phyloP scores from a whole-genome alignment of 495 filamentous ascomycete species.

The Lindgomyces ingoldianus region DNA sequence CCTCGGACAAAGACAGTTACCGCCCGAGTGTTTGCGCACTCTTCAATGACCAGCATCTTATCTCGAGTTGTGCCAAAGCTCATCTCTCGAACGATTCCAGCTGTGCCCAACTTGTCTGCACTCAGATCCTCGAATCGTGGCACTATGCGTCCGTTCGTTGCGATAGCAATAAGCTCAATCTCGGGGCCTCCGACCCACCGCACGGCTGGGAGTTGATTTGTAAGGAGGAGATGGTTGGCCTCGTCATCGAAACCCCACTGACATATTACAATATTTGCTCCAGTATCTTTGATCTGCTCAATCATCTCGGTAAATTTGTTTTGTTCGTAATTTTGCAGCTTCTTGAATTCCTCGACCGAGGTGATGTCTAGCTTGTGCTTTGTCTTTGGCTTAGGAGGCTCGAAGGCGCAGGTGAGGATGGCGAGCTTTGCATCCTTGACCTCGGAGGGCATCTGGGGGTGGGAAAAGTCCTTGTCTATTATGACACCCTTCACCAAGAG shows the following conservation, averaged over 20 bases:
- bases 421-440: conserved; percentile 94
- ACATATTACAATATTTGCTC: conserved; percentile 96
- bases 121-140: conserved; percentile 94
- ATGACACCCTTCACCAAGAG: conserved; percentile 96
- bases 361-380: conserved; percentile 99
- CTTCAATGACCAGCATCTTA: conserved; percentile 99
- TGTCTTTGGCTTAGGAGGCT: conserved; percentile 99
- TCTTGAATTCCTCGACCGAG: conserved; percentile 95
- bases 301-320: conserved; percentile 99
- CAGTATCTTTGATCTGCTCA: conserved; percentile 93
- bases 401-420: conserved; percentile 96
- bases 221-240: conserved; percentile 93
- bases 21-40: conserved; percentile 95
- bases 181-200: conserved; percentile 98
- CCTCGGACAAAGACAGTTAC: conserved; percentile 95
- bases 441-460: conserved; percentile 97
- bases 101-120: conserved; percentile 83
- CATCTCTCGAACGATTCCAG: conserved; percentile 91
- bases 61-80: conserved; percentile 95
- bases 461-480: conserved; percentile 99
- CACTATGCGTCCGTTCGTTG: conserved; percentile 95
- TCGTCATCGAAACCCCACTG: conserved; percentile 99
- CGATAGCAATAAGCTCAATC: conserved; percentile 98
- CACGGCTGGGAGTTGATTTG: conserved; percentile 94
- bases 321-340: conserved; percentile 89